Evolutionary conservation across 2,329 filamentous ascomycete species (phyloP).

Genomic region (Tolypocladium album): DNA sequence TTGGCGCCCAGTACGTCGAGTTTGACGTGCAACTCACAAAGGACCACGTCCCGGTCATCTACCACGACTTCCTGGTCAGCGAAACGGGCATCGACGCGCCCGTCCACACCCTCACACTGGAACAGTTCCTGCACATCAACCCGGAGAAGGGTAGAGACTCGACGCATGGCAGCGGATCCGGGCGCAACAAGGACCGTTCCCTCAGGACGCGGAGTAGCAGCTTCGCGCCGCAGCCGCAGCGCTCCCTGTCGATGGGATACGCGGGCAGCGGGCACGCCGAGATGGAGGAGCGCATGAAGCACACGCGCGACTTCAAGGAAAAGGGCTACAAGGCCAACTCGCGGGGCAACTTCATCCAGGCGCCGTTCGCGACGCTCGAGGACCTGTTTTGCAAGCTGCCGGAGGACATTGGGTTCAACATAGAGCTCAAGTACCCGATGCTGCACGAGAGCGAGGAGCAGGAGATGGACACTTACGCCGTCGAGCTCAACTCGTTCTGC

Average conservation of each 20-base stretch:
- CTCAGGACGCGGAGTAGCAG: conserved; percentile 22
- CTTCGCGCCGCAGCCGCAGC: conserved; percentile 32
- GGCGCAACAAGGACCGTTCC: conserved; percentile 1
- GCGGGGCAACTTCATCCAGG: conserved; percentile 89
- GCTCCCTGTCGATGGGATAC: conserved; percentile 46
- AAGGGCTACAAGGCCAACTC: conserved; percentile 96
- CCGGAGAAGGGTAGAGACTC: conserved; percentile 29
- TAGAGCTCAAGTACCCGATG: conserved; percentile 99
- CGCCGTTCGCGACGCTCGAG: conserved; percentile 88
- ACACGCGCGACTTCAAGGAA: conserved; percentile 87
- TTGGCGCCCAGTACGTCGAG: conserved; percentile 68
- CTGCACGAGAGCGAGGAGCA: conserved; percentile 89
- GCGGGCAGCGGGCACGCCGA: conserved; percentile 26
- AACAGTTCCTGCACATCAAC: conserved; percentile 90
- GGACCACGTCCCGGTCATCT: conserved; percentile 94
- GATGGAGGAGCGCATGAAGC: conserved; percentile 82
- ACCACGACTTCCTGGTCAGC: conserved; percentile 95
- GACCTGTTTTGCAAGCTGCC: conserved; percentile 84
- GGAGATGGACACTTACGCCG: conserved; percentile 92
- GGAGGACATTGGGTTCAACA: conserved; percentile 83
- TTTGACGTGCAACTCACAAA: conserved; percentile 97
- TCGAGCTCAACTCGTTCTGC: conserved; percentile 93
- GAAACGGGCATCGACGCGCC: conserved; percentile 96
- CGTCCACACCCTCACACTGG: conserved; percentile 86
- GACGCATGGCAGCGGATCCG: not conserved